Evolutionary conservation across 805 yeast species (phyloP).

Genomic region (Lipomyces yamadae): DNA sequence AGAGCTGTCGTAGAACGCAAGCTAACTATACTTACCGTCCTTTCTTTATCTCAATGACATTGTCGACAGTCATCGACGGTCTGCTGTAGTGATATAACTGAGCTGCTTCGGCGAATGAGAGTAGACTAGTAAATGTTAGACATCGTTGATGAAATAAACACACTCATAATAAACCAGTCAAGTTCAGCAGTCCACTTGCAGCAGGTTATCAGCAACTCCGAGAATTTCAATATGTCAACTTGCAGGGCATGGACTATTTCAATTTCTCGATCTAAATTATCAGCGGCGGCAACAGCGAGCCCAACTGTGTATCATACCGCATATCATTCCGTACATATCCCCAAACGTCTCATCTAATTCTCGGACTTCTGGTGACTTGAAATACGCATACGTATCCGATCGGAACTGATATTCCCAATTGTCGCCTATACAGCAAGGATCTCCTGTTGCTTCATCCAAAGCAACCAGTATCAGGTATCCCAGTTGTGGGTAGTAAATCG

Average conservation of each 20-base stretch:
- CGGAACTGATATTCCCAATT: conserved; percentile 50
- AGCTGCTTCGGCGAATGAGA: conserved; percentile 48
- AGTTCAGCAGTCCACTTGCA: conserved; percentile 46
- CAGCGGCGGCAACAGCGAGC: conserved; percentile 33
- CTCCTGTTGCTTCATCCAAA: conserved; percentile 9
- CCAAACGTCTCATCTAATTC: conserved; percentile 50
- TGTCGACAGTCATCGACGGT: conserved; percentile 46
- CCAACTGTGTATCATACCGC: conserved; percentile 11
- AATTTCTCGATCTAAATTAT: conserved; percentile 43
- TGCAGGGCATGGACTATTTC: conserved; percentile 49
- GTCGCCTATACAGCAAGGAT: conserved; percentile 13
- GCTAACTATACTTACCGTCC: conserved; percentile 44
- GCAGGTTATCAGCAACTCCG: conserved; percentile 32
- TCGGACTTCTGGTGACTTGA: conserved; percentile 45
- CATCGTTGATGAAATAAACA: neutral
- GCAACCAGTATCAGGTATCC: conserved; percentile 50
- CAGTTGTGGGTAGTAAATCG: conserved; percentile 54
- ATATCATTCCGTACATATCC: conserved; percentile 50
- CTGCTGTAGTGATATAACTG: conserved; percentile 41
- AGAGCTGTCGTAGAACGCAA: neutral
- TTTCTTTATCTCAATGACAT: conserved; percentile 44
- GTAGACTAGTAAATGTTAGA: conserved; percentile 32
- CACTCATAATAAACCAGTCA: conserved; percentile 43
- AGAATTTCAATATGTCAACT: conserved; percentile 34
- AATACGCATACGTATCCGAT: conserved; percentile 49